Percentiles rank a stretch among this genome's conserved stretches.
phyloP scores from a whole-genome alignment of 2,329 filamentous ascomycete species.

The Leptographium flavum region DNA sequence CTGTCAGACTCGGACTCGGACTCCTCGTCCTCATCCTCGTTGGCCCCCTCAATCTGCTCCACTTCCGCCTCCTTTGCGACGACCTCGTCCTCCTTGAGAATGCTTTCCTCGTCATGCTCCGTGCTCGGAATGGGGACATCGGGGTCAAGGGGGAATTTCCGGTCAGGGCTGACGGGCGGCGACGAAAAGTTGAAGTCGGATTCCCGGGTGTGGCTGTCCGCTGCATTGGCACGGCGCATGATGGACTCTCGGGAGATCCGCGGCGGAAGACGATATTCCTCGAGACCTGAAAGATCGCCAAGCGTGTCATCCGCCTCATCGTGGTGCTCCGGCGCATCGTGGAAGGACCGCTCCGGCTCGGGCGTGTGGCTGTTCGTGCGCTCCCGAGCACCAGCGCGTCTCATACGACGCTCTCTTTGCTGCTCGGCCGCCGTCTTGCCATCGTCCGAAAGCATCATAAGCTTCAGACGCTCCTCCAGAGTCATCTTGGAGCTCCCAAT shows the following conservation, averaged over 20 bases:
- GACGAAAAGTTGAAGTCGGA: conserved; percentile 53
- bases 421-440: conserved; percentile 47
- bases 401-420: conserved; percentile 55
- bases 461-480: conserved; percentile 68
- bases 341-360: conserved; percentile 23
- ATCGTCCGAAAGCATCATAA: conserved; percentile 77
- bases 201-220: conserved; percentile 37
- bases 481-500: conserved; percentile 66
- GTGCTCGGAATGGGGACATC: conserved; percentile 83
- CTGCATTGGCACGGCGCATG: conserved; percentile 68
- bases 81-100: conserved; percentile 13
- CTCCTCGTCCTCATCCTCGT: conserved; percentile 15
- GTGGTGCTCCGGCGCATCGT: conserved; percentile 19
- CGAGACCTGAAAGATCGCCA: conserved; percentile 43
- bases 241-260: conserved; percentile 92
- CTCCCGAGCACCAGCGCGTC: conserved; percentile 42
- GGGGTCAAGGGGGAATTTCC: conserved; percentile 57
- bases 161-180: conserved; percentile 41
- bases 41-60: conserved; percentile 32
- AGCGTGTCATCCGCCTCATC: conserved; percentile 45
- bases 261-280: conserved; percentile 53
- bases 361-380: conserved; percentile 26
- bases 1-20: conserved; percentile 8
- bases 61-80: conserved; percentile 26
- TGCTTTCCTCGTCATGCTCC: conserved; percentile 29